Evolutionary conservation across 2,329 filamentous ascomycete genomes (phyloP).

Genomic region (Sclerotiophoma versabilis): DNA sequence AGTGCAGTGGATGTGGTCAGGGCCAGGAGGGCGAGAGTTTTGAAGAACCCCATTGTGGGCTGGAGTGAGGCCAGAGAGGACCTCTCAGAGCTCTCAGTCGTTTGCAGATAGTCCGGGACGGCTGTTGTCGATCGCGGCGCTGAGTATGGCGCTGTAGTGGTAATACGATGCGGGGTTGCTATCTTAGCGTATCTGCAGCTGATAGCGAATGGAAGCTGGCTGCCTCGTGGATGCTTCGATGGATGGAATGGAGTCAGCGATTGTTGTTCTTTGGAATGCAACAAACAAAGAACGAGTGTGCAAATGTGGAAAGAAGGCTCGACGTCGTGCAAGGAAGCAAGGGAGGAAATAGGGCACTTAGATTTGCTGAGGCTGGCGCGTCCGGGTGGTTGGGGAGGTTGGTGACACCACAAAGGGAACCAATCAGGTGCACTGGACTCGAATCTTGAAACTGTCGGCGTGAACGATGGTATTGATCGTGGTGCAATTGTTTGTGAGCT

Average conservation of each 20-base stretch:
- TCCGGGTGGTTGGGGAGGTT: slow-evolving; percentile 21
- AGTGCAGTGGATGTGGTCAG: slow-evolving; percentile 60
- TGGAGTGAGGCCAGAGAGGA: not conserved
- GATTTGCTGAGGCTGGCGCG: slow-evolving; percentile 36
- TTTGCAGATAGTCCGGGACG: not conserved
- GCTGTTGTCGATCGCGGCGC: not conserved
- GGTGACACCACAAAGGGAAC: slow-evolving; percentile 2
- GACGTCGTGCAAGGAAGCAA: slow-evolving; percentile 25
- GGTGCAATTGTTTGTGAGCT: not conserved
- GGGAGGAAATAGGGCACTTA: slow-evolving; percentile 42
- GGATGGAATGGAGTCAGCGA: slow-evolving; percentile 18
- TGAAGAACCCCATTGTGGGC: slow-evolving; percentile 38
- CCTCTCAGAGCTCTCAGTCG: not conserved
- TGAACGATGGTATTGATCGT: not conserved
- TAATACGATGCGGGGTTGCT: slow-evolving; percentile 19
- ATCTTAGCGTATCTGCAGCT: slow-evolving; percentile 19
- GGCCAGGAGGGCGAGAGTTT: slow-evolving; percentile 70
- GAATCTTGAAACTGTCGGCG: not conserved
- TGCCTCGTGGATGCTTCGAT: slow-evolving; percentile 13
- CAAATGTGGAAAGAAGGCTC: slow-evolving; percentile 9
- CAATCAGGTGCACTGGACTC: not conserved
- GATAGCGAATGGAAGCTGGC: slow-evolving; percentile 14
- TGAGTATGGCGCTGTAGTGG: slow-evolving; percentile 4
- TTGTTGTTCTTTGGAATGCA: slow-evolving; percentile 17
- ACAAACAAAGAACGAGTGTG: slow-evolving; percentile 15